Percentiles rank a stretch among this genome's conserved stretches.
These are phyloP conservation scores for Sugiyamaella grinbergsii DNA, from an alignment of 1,139 yeast genomes.

Conservation along the genomic window DNA sequence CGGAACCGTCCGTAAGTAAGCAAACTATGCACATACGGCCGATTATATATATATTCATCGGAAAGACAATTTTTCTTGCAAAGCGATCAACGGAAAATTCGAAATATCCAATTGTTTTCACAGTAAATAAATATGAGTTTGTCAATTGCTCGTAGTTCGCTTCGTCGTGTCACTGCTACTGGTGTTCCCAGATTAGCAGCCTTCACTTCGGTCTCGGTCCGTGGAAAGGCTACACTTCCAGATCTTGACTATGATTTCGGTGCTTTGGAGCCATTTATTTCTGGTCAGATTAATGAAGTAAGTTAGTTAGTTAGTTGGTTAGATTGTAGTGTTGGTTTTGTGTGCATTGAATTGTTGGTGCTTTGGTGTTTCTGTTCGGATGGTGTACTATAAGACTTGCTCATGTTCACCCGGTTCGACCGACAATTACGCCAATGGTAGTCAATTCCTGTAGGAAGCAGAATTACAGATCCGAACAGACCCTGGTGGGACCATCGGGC, in stretches of 20 bases:
- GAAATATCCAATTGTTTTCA: too few relatives aligned
- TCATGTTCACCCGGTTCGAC: too few relatives aligned
- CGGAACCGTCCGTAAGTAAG: neutral
- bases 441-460: too few relatives aligned
- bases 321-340: conserved; percentile 4
- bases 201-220: conserved; percentile 17
- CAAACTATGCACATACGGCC: neutral
- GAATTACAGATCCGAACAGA: too few relatives aligned
- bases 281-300: conserved; percentile 85
- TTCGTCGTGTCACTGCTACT: conserved; percentile 15
- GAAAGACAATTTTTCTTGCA: neutral
- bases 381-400: too few relatives aligned
- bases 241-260: conserved; percentile 84
- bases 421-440: too few relatives aligned
- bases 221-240: conserved; percentile 53
- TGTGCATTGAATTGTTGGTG: neutral
- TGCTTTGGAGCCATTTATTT: conserved; percentile 87
- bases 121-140: conserved; percentile 16
- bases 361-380: too few relatives aligned
- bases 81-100: neutral
- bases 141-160: conserved; percentile 23
- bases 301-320: too few relatives aligned
- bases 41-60: neutral
- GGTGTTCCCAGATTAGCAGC: conserved; percentile 15
- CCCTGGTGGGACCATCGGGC: too few relatives aligned